A percentile compares a stretch with the other conserved stretches of the same genome.
These are phyloP conservation scores for Pseudogymnoascus verrucosus DNA, from an alignment of 2,329 filamentous ascomycete species.

Conservation along the genomic window DNA sequence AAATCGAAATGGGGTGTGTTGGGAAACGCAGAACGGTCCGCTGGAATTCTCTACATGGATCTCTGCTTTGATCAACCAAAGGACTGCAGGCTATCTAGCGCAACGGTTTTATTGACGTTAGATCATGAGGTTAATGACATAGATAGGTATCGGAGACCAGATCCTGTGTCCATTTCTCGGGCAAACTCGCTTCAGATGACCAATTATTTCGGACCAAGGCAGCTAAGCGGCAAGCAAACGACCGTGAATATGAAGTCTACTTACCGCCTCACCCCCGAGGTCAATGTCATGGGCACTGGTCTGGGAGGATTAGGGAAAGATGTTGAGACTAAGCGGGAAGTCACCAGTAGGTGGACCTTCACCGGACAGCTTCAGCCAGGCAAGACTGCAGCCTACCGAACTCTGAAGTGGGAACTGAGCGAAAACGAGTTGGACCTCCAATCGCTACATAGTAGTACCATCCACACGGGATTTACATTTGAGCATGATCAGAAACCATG, in stretches of 20 bases:
- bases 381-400: slow-evolving; percentile 1
- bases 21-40: slow-evolving; percentile 3
- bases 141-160: not conserved
- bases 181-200: slow-evolving; percentile 13
- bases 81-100: slow-evolving; percentile 14
- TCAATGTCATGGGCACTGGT: slow-evolving; percentile 15
- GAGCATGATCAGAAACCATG: not conserved
- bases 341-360: not conserved
- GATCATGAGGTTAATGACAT: not conserved
- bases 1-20: not conserved
- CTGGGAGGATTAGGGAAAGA: slow-evolving; percentile 14
- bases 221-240: slow-evolving; percentile 15
- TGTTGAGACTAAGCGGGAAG: not conserved
- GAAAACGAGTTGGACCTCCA: slow-evolving; percentile 11
- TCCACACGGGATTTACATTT: slow-evolving; percentile 8
- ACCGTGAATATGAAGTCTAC: slow-evolving; percentile 11
- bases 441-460: slow-evolving; percentile 1
- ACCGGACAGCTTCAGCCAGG: not conserved
- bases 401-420: slow-evolving; percentile 12
- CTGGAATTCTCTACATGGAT: slow-evolving; percentile 17
- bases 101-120: slow-evolving; percentile 13
- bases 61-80: slow-evolving; percentile 17
- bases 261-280: slow-evolving; percentile 14
- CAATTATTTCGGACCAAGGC: slow-evolving; percentile 18
- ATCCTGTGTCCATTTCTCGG: not conserved